Base-by-base conservation (phyloP, 148 eudicot species). In the Polygonum aviculare region DNA sequence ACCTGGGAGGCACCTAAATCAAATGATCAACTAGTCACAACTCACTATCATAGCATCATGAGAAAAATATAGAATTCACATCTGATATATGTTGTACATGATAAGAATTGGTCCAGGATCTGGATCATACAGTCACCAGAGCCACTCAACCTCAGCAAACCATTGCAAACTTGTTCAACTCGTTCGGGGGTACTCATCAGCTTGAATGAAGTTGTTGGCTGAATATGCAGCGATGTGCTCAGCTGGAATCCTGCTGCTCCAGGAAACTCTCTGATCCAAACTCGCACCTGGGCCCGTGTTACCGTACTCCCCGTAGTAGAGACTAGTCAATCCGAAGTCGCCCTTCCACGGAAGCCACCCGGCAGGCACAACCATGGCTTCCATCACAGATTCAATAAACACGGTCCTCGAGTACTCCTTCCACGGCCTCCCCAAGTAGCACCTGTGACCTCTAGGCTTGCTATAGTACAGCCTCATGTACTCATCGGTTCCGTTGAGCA, bases 391-490 rank as follows among this genome's bases (percentile, higher is more conserved):
- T 3, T 79, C 40, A 2, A 93, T 74, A 49, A 88, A 86, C 9
- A 91, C 88, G 0, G 94, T 90, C 80, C 98, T 91, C 0, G 97
- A 90, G 55, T 82, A 93, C 85, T 86, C 88, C 82, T 93, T 93
- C 98, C 98, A 93, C 0, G 98, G 98, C 62, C 98, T 84, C 71
- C 98, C 98, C 38, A 93, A 73, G 78, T 69, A 93, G 60, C 86
- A 91, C 54, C 79, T 86, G 67, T 93, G 97, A 14, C 85, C 90
- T 36, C 79, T 87, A 0, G 97, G 98, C 26, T 88, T 91, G 7
- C 80, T 77, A 16, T 50, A 22, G 79, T 89, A 91, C 69, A 91
- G 38, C 2, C 57, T 81, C 93, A 93, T 80, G 79, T 93, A 93
- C 38, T 87, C 90, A 0, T 90, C 79, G 1, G 97, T 93, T 12